Conservation (phyloP, 768 basidiomycete species). For the Cystofilobasidium bisporidii region DNA sequence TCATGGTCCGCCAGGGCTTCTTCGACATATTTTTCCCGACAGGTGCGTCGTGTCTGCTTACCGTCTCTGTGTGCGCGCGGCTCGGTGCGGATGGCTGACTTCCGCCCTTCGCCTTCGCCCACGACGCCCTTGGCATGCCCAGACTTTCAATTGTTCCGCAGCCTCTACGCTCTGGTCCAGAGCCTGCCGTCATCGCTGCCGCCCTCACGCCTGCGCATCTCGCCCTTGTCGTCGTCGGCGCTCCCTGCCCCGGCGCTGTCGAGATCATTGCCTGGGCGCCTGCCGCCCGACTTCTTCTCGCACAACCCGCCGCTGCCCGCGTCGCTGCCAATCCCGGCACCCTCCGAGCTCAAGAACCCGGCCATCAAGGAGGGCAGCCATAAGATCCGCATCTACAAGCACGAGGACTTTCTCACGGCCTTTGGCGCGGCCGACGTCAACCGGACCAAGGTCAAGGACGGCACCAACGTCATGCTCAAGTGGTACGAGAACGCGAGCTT, state of each 20-base stretch:
- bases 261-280: background rate
- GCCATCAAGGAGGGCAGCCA: conserved; percentile 48
- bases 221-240: conserved; percentile 47
- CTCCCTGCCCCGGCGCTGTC: conserved; percentile 27
- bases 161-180: conserved; percentile 21
- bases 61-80: no score
- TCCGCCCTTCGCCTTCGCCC: conserved; percentile 47
- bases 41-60: no score
- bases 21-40: conserved; percentile 99
- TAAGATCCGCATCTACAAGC: conserved; percentile 73
- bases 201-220: conserved; percentile 36
- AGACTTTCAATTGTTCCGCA: conserved; percentile 11
- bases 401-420: conserved; percentile 76
- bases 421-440: conserved; percentile 58
- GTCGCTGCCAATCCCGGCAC: background rate
- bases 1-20: conserved; percentile 87
- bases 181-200: conserved; percentile 4
- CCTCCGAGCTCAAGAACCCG: conserved; percentile 37
- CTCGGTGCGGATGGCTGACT: no score
- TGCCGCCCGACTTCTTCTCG: conserved; percentile 52
- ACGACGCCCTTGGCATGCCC: conserved; percentile 34
- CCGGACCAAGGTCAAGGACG: conserved; percentile 61
- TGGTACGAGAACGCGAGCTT: conserved; percentile 48
- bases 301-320: conserved; percentile 41
- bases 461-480: conserved; percentile 78